Percentiles rank a stretch among this genome's conserved stretches.
These are phyloP conservation scores for Penicillium angulare DNA, from an alignment of 495 filamentous ascomycete genomes.

Conservation along the genomic window DNA sequence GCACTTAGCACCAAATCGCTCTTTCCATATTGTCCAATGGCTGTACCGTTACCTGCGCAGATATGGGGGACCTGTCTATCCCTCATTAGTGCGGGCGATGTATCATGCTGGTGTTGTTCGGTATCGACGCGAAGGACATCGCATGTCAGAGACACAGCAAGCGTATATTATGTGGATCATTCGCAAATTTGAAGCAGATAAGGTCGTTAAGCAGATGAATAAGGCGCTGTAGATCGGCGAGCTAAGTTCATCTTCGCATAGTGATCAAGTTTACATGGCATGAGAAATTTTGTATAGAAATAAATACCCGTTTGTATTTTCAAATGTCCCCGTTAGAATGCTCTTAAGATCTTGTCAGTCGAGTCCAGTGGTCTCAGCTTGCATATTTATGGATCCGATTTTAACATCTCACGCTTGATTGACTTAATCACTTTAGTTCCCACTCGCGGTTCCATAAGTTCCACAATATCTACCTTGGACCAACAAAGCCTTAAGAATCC, in stretches of 20 bases:
- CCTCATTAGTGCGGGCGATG: conserved; percentile 40
- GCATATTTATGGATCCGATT: too few species aligned
- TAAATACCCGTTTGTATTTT: too few species aligned
- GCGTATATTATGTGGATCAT: conserved; percentile 38
- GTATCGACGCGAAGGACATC: conserved; percentile 29
- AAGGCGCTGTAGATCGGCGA: conserved; percentile 7
- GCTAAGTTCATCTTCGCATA: neutral
- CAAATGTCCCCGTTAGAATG: too few species aligned
- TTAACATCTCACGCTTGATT: too few species aligned
- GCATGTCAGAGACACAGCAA: conserved; percentile 29
- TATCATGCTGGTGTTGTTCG: conserved; percentile 47
- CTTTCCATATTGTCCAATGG: conserved; percentile 38
- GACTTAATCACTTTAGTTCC: too few species aligned
- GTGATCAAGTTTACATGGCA: neutral
- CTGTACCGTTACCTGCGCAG: conserved; percentile 37
- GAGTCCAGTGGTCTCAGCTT: too few species aligned
- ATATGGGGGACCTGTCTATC: conserved; percentile 39
- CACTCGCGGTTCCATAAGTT: too few species aligned
- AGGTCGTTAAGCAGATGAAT: conserved; percentile 28
- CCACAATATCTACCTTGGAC: too few species aligned
- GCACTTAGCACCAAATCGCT: conserved; percentile 31
- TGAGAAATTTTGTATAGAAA: too few species aligned
- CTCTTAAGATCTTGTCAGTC: too few species aligned
- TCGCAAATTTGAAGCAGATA: conserved; percentile 31
- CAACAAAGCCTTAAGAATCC: too few species aligned